These are phyloP conservation scores for Domatiomyces catenatus DNA, from an alignment of 2,329 filamentous ascomycete species.

Conservation along the genomic window DNA sequence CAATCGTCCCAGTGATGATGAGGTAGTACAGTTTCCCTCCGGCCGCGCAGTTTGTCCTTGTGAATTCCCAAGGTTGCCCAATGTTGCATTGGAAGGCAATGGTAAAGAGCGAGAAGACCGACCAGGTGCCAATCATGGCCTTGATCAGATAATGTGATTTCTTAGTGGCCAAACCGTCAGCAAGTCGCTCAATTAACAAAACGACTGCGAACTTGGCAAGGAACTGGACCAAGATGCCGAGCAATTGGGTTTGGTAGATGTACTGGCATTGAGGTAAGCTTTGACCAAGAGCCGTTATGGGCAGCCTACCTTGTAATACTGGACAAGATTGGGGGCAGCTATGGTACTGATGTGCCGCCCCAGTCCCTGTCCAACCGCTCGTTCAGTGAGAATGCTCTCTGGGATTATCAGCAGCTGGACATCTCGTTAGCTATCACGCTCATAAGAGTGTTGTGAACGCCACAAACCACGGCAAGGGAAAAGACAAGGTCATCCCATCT, in stretches of 20 bases:
- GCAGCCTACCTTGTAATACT: neutral
- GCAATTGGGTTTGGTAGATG: constrained; percentile 2
- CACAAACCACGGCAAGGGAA: neutral
- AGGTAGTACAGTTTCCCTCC: constrained; percentile 15
- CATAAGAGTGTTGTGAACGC: neutral
- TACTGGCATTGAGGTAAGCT: constrained; percentile 1
- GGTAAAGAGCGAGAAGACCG: constrained; percentile 13
- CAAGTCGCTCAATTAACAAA: constrained; percentile 1
- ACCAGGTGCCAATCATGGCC: constrained; percentile 7
- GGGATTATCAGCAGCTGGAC: neutral
- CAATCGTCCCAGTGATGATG: constrained; percentile 11
- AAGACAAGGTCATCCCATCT: neutral
- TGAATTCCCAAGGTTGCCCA: constrained; percentile 1
- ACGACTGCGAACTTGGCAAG: constrained; percentile 4
- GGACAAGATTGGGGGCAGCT: neutral
- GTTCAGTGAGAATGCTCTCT: constrained; percentile 1
- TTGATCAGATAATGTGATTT: neutral
- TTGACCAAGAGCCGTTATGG: neutral
- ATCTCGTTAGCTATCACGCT: neutral
- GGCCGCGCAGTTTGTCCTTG: neutral
- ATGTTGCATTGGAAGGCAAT: constrained; percentile 17
- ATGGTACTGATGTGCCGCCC: neutral
- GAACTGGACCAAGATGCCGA: constrained; percentile 1
- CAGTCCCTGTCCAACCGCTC: constrained; percentile 1
- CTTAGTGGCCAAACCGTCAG: neutral